Conservation (phyloP, 2,329 filamentous ascomycete species). For the Phialophora chinensis region DNA sequence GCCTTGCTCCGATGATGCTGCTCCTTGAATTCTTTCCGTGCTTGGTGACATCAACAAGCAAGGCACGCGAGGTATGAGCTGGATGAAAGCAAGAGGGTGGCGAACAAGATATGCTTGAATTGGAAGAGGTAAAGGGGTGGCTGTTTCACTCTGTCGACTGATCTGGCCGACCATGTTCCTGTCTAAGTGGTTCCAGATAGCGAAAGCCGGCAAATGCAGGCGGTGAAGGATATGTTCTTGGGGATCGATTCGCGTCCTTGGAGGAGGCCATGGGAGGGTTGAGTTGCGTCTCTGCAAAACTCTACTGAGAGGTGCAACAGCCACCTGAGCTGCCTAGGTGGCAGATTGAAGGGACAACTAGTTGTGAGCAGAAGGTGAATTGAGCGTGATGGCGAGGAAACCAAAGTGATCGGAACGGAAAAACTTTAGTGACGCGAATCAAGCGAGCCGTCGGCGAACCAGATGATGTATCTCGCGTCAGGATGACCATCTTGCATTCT, state of each 20-base stretch:
- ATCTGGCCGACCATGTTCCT: background rate
- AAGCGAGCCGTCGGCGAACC: background rate
- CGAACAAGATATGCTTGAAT: background rate
- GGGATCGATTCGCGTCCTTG: background rate
- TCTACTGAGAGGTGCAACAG: background rate
- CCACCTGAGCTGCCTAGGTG: background rate
- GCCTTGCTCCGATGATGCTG: slow-evolving; percentile 5
- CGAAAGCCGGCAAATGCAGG: background rate
- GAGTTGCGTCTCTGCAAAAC: background rate
- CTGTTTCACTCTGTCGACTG: background rate
- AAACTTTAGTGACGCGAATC: background rate
- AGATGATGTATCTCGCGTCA: slow-evolving; percentile 3
- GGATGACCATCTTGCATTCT: background rate
- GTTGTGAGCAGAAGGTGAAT: background rate
- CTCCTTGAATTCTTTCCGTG: slow-evolving; percentile 19
- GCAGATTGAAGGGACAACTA: background rate
- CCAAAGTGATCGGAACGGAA: background rate
- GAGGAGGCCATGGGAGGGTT: background rate
- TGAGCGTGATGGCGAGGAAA: background rate
- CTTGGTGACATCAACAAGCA: slow-evolving; percentile 17
- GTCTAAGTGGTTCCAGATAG: background rate
- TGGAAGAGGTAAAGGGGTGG: background rate
- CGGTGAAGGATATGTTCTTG: background rate
- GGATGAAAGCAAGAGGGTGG: background rate
- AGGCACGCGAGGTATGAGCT: slow-evolving; percentile 3